phyloP scores from a whole-genome alignment of 208 protist genomes.

The Acanthamoeba sp. region DNA sequence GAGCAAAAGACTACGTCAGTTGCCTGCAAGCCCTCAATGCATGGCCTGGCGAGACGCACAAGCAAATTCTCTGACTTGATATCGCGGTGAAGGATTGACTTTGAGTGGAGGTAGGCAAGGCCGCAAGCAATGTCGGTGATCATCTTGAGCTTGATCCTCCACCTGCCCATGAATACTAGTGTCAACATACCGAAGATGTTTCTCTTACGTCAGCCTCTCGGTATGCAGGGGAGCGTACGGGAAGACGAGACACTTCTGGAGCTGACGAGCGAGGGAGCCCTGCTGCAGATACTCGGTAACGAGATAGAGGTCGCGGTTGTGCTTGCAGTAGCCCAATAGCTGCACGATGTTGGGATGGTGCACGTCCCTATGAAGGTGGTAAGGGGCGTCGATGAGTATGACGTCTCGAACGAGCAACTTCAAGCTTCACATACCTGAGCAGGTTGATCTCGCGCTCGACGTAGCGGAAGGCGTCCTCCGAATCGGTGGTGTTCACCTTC shows the following conservation, averaged over 20 bases:
- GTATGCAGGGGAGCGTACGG: too few species aligned
- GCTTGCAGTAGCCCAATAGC: constrained; percentile 51
- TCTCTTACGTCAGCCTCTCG: too few species aligned
- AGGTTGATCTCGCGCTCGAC: constrained; percentile 35
- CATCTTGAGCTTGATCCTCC: constrained; percentile 46
- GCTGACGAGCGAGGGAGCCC: not conserved
- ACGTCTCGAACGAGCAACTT: not conserved
- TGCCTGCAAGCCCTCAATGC: not conserved
- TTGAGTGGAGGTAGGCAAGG: constrained; percentile 61
- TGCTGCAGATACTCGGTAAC: constrained; percentile 52
- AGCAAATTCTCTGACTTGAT: constrained; percentile 61
- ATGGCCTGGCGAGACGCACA: not conserved
- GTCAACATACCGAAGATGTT: not conserved
- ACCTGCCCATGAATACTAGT: too few species aligned
- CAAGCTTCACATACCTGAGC: not conserved
- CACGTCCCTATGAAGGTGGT: not conserved
- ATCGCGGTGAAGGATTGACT: constrained; percentile 49
- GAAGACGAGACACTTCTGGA: not conserved
- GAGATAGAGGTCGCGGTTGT: constrained; percentile 53
- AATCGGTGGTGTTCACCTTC: constrained; percentile 2
- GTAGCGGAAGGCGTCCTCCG: constrained; percentile 50
- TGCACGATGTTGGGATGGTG: constrained; percentile 54
- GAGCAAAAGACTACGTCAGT: too few species aligned
- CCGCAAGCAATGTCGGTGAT: constrained; percentile 51
- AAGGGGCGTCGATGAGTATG: not conserved